These are phyloP conservation scores for Lentithecium fluviatile DNA, from an alignment of 495 filamentous ascomycete species.

Conservation along the genomic window DNA sequence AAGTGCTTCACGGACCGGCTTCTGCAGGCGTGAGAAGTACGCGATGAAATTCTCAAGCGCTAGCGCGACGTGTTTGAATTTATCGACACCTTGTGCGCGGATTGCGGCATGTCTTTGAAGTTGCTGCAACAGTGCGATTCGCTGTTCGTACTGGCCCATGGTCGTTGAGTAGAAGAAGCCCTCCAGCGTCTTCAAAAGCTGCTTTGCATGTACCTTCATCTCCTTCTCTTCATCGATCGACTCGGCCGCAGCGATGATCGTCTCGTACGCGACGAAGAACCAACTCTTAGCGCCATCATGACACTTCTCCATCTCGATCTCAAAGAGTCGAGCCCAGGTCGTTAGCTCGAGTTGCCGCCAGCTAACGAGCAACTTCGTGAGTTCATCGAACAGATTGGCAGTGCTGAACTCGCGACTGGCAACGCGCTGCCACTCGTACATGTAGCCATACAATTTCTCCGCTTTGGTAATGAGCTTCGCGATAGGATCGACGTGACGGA, in stretches of 20 bases:
- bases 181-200: slow-evolving; percentile 68
- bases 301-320: slow-evolving; percentile 74
- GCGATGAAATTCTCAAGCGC: slow-evolving; percentile 74
- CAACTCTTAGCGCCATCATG: slow-evolving; percentile 76
- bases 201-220: slow-evolving; percentile 61
- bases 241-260: slow-evolving; percentile 71
- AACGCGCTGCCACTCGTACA: slow-evolving; percentile 92
- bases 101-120: slow-evolving; percentile 64
- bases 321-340: slow-evolving; percentile 88
- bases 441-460: slow-evolving; percentile 75
- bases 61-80: slow-evolving; percentile 53
- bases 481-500: slow-evolving; percentile 79
- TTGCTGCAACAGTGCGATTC: slow-evolving; percentile 69
- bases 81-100: slow-evolving; percentile 54
- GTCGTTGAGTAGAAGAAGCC: slow-evolving; percentile 71
- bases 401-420: slow-evolving; percentile 77
- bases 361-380: slow-evolving; percentile 72
- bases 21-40: slow-evolving; percentile 68
- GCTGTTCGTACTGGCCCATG: slow-evolving; percentile 73
- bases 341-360: slow-evolving; percentile 90
- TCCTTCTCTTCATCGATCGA: slow-evolving; percentile 53
- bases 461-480: slow-evolving; percentile 78
- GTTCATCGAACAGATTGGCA: slow-evolving; percentile 63
- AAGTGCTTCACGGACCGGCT: slow-evolving; percentile 60
- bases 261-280: slow-evolving; percentile 97